Conservation (phyloP, 129 eudicot genomes). For the Rutidosis leptorrhynchoides region DNA sequence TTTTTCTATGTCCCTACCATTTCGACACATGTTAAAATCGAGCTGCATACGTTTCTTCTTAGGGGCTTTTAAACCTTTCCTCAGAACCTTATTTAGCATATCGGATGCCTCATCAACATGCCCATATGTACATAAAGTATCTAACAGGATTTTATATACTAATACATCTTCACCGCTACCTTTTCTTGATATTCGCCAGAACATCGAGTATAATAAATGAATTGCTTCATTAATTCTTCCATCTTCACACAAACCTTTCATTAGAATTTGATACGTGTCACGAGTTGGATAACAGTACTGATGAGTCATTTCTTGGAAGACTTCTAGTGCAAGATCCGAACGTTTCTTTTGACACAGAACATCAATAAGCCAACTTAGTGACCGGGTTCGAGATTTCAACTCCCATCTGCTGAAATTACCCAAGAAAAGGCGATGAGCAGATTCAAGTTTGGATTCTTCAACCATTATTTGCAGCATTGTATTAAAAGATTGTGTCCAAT, state of each 20-base stretch:
- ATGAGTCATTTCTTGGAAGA: constrained; percentile 71
- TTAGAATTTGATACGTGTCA: constrained; percentile 63
- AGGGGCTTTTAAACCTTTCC: constrained; percentile 83
- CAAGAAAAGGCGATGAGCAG: constrained; percentile 49
- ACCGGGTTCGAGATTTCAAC: constrained; percentile 55
- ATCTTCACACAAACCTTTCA: constrained; percentile 86
- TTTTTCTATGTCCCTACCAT: constrained; percentile 37
- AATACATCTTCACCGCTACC: constrained; percentile 90
- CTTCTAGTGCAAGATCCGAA: constrained; percentile 68
- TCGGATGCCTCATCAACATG: constrained; percentile 70
- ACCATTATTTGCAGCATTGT: constrained; percentile 73
- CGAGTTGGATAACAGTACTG: constrained; percentile 73
- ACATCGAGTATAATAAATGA: constrained; percentile 78
- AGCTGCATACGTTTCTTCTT: constrained; percentile 47
- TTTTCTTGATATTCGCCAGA: constrained; percentile 79
- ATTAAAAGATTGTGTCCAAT: constrained; percentile 73
- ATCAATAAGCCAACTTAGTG: constrained; percentile 63
- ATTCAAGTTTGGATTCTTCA: constrained; percentile 56
- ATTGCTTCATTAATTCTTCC: constrained; percentile 81
- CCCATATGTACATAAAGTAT: constrained; percentile 65
- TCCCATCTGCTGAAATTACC: constrained; percentile 67
- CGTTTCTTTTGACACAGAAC: constrained; percentile 59
- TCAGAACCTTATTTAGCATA: constrained; percentile 64
- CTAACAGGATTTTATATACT: constrained; percentile 64
- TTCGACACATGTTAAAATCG: constrained; percentile 43